A percentile compares a stretch with the other conserved stretches of the same genome.
These are phyloP conservation scores for Rubroboletus pulcherrimus DNA, from an alignment of 768 basidiomycete genomes.

Conservation along the genomic window DNA sequence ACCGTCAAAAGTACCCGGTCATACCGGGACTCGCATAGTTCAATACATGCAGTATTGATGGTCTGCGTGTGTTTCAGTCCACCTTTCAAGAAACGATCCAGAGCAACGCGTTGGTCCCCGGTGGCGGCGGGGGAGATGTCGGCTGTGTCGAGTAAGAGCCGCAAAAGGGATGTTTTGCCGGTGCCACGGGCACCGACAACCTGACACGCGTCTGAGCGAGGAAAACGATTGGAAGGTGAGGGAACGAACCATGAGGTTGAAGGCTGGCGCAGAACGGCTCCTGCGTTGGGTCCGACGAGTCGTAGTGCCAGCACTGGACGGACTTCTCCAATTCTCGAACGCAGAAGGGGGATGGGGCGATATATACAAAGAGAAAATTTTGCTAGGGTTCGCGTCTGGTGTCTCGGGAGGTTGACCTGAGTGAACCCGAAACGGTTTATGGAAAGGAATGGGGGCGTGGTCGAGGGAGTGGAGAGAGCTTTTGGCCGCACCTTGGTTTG, in stretches of 20 bases:
- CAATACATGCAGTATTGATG: slow-evolving; percentile 68
- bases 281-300: slow-evolving; percentile 62
- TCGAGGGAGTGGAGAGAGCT: slow-evolving; percentile 56
- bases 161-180: slow-evolving; percentile 81
- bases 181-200: slow-evolving; percentile 78
- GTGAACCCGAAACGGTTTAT: slow-evolving; percentile 69
- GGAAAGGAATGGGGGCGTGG: slow-evolving; percentile 64
- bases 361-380: slow-evolving; percentile 73
- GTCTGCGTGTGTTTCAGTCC: slow-evolving; percentile 55
- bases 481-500: slow-evolving; percentile 66
- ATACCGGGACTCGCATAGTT: slow-evolving; percentile 80
- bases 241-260: slow-evolving; percentile 75
- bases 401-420: slow-evolving; percentile 36
- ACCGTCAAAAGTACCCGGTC: slow-evolving; percentile 77
- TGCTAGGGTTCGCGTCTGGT: slow-evolving; percentile 33
- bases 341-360: slow-evolving; percentile 52
- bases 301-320: slow-evolving; percentile 33
- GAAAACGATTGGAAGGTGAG: neutral
- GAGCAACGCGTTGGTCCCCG: slow-evolving; percentile 60
- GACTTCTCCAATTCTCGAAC: slow-evolving; percentile 54
- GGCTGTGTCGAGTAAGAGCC: slow-evolving; percentile 78
- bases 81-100: slow-evolving; percentile 64
- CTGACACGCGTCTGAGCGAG: slow-evolving; percentile 34
- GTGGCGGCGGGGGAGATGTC: slow-evolving; percentile 79
- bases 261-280: slow-evolving; percentile 65